Percentiles rank a stretch among this genome's conserved stretches.
These are phyloP conservation scores for Allium cepa DNA, from an alignment of 106 monocot genomes.

Conservation along the genomic window DNA sequence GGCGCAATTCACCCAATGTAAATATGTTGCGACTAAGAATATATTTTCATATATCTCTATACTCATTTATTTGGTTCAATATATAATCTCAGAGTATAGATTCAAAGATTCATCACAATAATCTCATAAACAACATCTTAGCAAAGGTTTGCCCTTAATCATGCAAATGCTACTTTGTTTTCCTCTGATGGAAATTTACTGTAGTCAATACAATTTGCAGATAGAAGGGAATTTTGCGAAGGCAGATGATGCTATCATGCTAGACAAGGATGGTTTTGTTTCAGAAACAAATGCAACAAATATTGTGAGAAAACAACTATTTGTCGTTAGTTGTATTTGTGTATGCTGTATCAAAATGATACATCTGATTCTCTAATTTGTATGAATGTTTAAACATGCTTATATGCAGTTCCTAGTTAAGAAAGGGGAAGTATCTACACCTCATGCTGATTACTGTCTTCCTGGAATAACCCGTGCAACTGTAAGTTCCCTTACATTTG, in stretches of 20 bases:
- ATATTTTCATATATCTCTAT: not conserved
- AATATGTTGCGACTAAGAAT: not conserved
- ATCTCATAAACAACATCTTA: slow-evolving; percentile 95
- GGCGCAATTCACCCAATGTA: slow-evolving; percentile 97
- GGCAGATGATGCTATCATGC: slow-evolving; percentile 98
- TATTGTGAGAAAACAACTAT: slow-evolving; percentile 43
- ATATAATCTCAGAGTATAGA: slow-evolving; percentile 64
- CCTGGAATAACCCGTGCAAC: slow-evolving; percentile 94
- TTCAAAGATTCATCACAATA: slow-evolving; percentile 99
- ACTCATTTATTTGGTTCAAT: not conserved
- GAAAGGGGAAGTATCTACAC: slow-evolving; percentile 78
- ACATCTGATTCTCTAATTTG: not conserved
- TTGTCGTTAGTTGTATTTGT: not conserved
- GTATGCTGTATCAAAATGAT: not conserved
- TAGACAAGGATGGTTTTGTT: slow-evolving; percentile 95
- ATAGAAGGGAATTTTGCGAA: slow-evolving; percentile 90
- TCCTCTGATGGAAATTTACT: not conserved
- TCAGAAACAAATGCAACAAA: slow-evolving; percentile 99
- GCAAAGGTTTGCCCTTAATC: slow-evolving; percentile 56
- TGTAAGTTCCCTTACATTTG: slow-evolving; percentile 30
- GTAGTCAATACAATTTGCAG: slow-evolving; percentile 20
- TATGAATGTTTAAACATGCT: not conserved
- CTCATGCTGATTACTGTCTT: slow-evolving; percentile 96
- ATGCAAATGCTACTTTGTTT: not conserved
- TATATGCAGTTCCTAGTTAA: slow-evolving; percentile 89